A percentile compares a stretch with the other conserved stretches of the same genome.
phyloP scores from a whole-genome alignment of 2,329 filamentous ascomycete genomes.

The Pseudopyrenochaeta lycopersici region DNA sequence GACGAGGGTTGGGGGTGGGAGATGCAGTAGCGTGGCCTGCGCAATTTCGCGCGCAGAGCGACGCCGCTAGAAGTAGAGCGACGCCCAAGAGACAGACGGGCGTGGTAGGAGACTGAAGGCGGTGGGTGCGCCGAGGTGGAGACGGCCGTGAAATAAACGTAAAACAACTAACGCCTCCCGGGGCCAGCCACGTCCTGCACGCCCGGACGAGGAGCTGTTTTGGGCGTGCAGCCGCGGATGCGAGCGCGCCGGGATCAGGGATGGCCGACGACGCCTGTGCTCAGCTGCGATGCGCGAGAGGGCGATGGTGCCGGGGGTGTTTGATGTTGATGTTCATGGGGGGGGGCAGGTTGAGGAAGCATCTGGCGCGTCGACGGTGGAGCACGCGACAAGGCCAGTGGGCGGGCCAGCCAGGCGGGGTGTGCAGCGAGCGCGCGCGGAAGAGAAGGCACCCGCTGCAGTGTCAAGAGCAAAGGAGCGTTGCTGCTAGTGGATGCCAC shows the following conservation, averaged over 20 bases:
- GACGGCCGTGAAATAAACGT: constrained; percentile 50
- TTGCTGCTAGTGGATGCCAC: background rate
- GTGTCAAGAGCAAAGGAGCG: background rate
- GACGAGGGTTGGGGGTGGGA: constrained; percentile 38
- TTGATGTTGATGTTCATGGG: no score
- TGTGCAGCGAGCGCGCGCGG: background rate
- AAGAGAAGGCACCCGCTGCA: background rate
- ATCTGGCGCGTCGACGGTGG: background rate
- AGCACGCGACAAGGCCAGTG: background rate
- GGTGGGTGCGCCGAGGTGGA: constrained; percentile 38
- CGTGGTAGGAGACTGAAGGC: constrained; percentile 15
- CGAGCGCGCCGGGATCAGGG: constrained; percentile 37
- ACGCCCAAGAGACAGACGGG: constrained; percentile 5
- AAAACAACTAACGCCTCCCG: constrained; percentile 47
- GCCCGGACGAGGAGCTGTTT: constrained; percentile 39
- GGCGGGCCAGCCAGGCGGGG: no score
- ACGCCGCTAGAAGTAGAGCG: constrained; percentile 16
- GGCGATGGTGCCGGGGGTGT: background rate
- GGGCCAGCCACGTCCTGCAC: constrained; percentile 43
- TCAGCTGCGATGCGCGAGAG: background rate
- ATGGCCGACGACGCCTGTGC: constrained; percentile 21
- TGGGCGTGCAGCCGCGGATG: constrained; percentile 39
- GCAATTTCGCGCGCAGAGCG: constrained; percentile 45
- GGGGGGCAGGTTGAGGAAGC: background rate
- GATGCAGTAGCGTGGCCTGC: constrained; percentile 50